Conservation (phyloP, 2,329 filamentous ascomycete genomes). For the Colletotrichum cereale region DNA sequence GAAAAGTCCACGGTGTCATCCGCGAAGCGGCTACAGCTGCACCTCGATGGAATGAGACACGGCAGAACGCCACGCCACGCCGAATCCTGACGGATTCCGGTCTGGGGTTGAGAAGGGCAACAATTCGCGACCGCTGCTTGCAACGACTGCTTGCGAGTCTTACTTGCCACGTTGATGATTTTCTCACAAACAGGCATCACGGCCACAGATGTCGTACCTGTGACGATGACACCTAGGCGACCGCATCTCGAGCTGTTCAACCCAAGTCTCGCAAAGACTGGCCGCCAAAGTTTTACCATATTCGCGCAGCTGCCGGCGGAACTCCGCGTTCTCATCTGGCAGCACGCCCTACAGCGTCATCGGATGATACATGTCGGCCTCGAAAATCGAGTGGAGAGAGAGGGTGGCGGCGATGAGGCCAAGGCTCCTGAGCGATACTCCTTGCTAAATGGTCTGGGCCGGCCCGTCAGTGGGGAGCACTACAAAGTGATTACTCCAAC, state of each 20-base stretch:
- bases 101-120: neutral
- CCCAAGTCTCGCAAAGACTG: neutral
- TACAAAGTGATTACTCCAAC: conserved; percentile 9
- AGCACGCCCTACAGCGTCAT: conserved; percentile 6
- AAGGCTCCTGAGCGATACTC: neutral
- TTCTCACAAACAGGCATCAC: neutral
- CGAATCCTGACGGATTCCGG: neutral
- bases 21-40: conserved; percentile 3
- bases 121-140: neutral
- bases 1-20: neutral
- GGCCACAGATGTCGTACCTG: neutral
- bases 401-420: too few relatives aligned
- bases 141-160: neutral
- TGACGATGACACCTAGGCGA: conserved; percentile 12
- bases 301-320: conserved; percentile 15
- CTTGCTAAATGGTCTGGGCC: neutral
- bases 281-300: neutral
- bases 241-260: conserved; percentile 35
- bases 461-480: conserved; percentile 9
- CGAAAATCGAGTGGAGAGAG: neutral
- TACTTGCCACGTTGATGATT: neutral
- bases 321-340: conserved; percentile 21
- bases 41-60: conserved; percentile 23
- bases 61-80: conserved; percentile 19
- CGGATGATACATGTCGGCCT: conserved; percentile 12